A percentile compares a stretch with the other conserved stretches of the same genome.
Evolutionary conservation across 768 basidiomycete species (phyloP).

Genomic region (Boletus pseudopeckii): DNA sequence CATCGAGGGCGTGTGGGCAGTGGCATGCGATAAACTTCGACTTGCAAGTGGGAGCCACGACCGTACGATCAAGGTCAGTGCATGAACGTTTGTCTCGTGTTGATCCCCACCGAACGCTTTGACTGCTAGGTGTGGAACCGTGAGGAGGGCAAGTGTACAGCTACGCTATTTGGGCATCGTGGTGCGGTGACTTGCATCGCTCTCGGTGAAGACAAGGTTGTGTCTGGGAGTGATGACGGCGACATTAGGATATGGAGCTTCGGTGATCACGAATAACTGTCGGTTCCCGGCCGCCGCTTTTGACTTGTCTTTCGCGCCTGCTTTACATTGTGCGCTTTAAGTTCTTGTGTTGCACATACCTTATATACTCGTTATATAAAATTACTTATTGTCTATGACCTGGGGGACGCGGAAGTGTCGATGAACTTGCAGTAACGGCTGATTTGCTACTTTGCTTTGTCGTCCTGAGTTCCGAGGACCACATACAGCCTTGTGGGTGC

Average conservation of each 20-base stretch:
- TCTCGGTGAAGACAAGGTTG: constrained; percentile 91
- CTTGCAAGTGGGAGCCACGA: constrained; percentile 94
- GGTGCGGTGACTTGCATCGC: constrained; percentile 91
- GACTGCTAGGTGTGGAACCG: constrained; percentile 80
- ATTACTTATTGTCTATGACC: too few species aligned
- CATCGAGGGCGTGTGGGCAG: constrained; percentile 97
- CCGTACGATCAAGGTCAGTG: constrained; percentile 88
- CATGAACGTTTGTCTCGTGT: constrained; percentile 3
- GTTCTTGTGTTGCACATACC: neutral
- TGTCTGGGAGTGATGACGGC: constrained; percentile 94
- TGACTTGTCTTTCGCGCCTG: neutral
- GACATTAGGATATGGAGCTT: constrained; percentile 85
- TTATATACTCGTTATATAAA: constrained; percentile 5
- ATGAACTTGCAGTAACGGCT: neutral
- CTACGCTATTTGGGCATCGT: constrained; percentile 90
- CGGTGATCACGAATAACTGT: constrained; percentile 30
- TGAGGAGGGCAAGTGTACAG: constrained; percentile 81
- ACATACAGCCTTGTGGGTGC: constrained; percentile 2
- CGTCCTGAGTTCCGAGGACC: neutral
- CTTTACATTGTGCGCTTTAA: neutral
- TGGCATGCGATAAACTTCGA: constrained; percentile 88
- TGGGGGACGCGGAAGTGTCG: neutral
- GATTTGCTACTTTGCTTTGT: neutral
- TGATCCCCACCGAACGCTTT: neutral
- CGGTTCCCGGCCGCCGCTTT: neutral